A percentile compares a stretch with the other conserved stretches of the same genome.
These are phyloP conservation scores for Anisogramma anomala DNA, from an alignment of 2,329 filamentous ascomycete species.

Conservation along the genomic window DNA sequence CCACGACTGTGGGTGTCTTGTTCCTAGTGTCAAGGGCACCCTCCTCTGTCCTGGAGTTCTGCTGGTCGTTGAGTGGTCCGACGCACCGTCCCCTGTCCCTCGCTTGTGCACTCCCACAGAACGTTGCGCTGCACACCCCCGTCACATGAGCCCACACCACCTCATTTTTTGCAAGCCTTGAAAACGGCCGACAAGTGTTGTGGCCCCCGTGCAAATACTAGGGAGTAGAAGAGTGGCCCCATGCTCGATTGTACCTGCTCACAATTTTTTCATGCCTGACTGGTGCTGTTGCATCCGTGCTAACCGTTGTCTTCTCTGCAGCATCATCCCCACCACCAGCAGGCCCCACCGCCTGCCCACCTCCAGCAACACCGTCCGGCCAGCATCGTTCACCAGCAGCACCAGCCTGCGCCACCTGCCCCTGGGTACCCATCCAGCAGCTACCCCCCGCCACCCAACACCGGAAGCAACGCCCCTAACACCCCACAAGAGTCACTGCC, in stretches of 20 bases:
- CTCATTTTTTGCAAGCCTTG: conserved; percentile 30
- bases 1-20: too few species aligned
- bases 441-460: conserved; percentile 51
- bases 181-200: conserved; percentile 27
- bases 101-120: conserved; percentile 14
- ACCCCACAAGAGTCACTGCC: conserved; percentile 58
- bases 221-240: conserved; percentile 29
- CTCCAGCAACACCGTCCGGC: conserved; percentile 61
- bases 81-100: conserved; percentile 11
- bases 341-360: conserved; percentile 56
- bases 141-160: conserved; percentile 14
- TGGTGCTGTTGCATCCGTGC: conserved; percentile 25
- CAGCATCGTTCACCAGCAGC: conserved; percentile 63
- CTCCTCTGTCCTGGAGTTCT: conserved; percentile 8
- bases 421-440: conserved; percentile 53
- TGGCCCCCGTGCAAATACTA: conserved; percentile 11
- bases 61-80: conserved; percentile 11
- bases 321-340: conserved; percentile 67
- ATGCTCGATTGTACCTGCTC: conserved; percentile 25
- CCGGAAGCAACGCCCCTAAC: conserved; percentile 49
- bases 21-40: not conserved
- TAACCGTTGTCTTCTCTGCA: conserved; percentile 54
- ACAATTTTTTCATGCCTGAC: conserved; percentile 25
- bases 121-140: conserved; percentile 11
- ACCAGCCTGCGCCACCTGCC: conserved; percentile 51